These are phyloP conservation scores for Actinomortierella ambigua DNA, from an alignment of 371 early-diverging fungal genomes.

Conservation along the genomic window DNA sequence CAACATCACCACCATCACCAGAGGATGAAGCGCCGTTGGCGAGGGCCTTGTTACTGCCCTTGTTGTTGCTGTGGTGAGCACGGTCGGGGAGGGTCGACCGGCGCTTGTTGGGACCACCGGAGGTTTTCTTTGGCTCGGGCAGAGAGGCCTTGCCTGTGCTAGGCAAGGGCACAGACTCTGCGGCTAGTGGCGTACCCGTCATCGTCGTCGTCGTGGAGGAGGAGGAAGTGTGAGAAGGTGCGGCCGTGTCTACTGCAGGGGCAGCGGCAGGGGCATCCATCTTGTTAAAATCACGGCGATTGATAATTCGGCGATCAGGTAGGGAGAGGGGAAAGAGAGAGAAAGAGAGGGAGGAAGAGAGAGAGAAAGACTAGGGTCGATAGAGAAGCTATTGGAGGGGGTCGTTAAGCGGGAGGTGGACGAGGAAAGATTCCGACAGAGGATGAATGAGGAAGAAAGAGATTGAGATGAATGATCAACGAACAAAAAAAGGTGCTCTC, in stretches of 20 bases:
- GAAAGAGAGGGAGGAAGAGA: constrained; percentile 1
- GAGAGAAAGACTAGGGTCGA: not conserved
- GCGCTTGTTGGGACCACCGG: not conserved
- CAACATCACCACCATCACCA: too few species aligned
- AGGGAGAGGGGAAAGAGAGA: not conserved
- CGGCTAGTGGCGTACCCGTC: not conserved
- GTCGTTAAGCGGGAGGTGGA: too few species aligned
- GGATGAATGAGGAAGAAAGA: constrained; percentile 2
- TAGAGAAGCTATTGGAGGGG: not conserved
- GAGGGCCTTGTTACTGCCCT: constrained; percentile 11
- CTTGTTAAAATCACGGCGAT: constrained; percentile 3
- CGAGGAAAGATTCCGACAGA: not conserved
- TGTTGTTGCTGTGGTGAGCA: not conserved
- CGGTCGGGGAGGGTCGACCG: constrained; percentile 2
- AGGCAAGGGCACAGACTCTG: not conserved
- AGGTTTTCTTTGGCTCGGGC: not conserved
- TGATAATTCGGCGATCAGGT: not conserved
- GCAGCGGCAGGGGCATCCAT: not conserved
- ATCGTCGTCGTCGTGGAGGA: constrained; percentile 1
- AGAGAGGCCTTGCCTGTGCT: constrained; percentile 2
- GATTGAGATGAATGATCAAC: not conserved
- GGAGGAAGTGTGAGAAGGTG: constrained; percentile 11
- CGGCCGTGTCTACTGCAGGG: constrained; percentile 1
- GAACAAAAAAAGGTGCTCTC: not conserved
- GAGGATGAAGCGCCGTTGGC: too few species aligned